These are phyloP conservation scores for Barnettozyma botsteinii DNA, from an alignment of 805 yeast species.

Conservation along the genomic window DNA sequence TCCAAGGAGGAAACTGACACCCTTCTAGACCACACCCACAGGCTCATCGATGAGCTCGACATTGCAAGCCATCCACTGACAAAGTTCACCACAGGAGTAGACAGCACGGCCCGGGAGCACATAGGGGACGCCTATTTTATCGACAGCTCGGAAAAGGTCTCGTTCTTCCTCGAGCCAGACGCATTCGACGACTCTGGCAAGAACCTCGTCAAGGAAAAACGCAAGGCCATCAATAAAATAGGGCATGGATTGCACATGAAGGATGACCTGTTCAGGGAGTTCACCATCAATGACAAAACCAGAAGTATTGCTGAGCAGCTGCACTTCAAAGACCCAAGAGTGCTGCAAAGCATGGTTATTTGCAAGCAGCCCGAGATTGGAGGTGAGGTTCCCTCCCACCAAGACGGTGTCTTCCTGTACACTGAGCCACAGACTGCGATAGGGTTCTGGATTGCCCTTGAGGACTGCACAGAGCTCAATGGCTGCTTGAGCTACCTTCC, in stretches of 20 bases:
- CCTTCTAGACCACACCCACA: conserved; percentile 38
- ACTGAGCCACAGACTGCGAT: conserved; percentile 67
- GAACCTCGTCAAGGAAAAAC: conserved; percentile 42
- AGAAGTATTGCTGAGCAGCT: conserved; percentile 46
- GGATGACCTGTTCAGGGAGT: conserved; percentile 40
- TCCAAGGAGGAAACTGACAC: conserved; percentile 33
- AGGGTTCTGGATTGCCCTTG: conserved; percentile 80
- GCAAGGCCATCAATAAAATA: conserved; percentile 62
- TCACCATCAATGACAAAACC: conserved; percentile 49
- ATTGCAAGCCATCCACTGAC: conserved; percentile 59
- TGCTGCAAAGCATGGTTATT: conserved; percentile 73
- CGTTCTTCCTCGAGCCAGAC: conserved; percentile 65
- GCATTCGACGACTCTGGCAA: conserved; percentile 54
- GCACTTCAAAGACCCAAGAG: conserved; percentile 57
- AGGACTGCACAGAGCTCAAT: conserved; percentile 59
- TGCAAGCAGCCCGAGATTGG: conserved; percentile 74
- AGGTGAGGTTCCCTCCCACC: conserved; percentile 72
- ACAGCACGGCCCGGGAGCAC: conserved; percentile 52
- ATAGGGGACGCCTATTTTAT: conserved; percentile 71
- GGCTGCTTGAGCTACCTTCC: conserved; percentile 69
- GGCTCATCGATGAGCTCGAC: conserved; percentile 45
- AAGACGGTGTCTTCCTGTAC: conserved; percentile 67
- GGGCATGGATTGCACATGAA: conserved; percentile 69
- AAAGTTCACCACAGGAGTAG: conserved; percentile 53
- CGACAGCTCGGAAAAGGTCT: conserved; percentile 60